Evolutionary conservation across 768 basidiomycete species (phyloP).

Genomic region (Sutorius australiensis): DNA sequence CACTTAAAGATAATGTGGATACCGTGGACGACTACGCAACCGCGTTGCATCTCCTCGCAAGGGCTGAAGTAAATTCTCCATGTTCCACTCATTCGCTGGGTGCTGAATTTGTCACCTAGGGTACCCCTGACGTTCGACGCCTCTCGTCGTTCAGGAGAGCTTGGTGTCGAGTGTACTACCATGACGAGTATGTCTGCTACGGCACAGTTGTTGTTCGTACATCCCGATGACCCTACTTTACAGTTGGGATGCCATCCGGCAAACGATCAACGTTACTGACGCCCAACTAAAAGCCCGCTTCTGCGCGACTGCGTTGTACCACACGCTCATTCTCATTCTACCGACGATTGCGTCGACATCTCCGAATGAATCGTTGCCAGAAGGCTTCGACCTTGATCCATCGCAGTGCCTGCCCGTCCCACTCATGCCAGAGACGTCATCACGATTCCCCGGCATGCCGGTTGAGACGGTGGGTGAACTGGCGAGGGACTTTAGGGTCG

Average conservation of each 20-base stretch:
- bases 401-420: constrained; percentile 59
- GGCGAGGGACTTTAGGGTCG: constrained; percentile 55
- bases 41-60: constrained; percentile 63
- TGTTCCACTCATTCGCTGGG: background rate
- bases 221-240: background rate
- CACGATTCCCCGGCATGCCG: constrained; percentile 73
- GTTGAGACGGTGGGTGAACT: constrained; percentile 60
- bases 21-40: constrained; percentile 63
- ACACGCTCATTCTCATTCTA: constrained; percentile 52
- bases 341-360: constrained; percentile 25
- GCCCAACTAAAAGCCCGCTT: constrained; percentile 70
- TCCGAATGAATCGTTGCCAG: constrained; percentile 35
- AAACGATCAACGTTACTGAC: constrained; percentile 74
- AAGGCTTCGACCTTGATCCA: constrained; percentile 53
- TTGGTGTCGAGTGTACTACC: constrained; percentile 86
- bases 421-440: constrained; percentile 53
- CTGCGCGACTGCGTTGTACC: constrained; percentile 69
- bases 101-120: constrained; percentile 37
- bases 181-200: constrained; percentile 69
- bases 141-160: constrained; percentile 67
- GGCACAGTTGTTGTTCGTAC: background rate
- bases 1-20: constrained; percentile 73
- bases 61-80: constrained; percentile 41
- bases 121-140: constrained; percentile 66
- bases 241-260: constrained; percentile 77